Conservation (phyloP, 208 protist genomes). For the Leishmania mexicana region DNA sequence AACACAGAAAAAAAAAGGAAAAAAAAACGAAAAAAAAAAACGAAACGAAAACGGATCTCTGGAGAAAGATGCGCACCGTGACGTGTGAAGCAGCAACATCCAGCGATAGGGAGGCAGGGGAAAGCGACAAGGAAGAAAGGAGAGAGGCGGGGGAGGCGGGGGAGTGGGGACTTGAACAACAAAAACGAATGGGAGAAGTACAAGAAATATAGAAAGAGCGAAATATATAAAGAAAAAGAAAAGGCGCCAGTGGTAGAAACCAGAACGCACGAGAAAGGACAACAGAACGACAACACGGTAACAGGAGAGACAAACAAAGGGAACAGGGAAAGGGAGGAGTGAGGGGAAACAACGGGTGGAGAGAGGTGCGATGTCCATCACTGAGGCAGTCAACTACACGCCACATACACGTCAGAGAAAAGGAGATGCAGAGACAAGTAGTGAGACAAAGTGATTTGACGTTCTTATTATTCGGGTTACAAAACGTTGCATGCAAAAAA, state of each 20-base stretch:
- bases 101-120: background rate
- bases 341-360: background rate
- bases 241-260: background rate
- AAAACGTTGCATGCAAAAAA: background rate
- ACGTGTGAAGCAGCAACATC: background rate
- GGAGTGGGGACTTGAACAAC: background rate
- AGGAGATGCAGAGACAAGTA: background rate
- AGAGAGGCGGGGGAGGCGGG: background rate
- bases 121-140: background rate
- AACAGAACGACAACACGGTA: background rate
- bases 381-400: background rate
- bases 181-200: background rate
- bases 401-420: background rate
- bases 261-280: background rate
- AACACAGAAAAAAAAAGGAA: too few species aligned
- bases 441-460: background rate
- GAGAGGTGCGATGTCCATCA: background rate
- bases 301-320: background rate
- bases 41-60: background rate
- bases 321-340: background rate
- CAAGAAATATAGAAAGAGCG: background rate
- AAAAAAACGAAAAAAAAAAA: too few species aligned
- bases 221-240: background rate
- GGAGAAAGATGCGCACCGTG: background rate
- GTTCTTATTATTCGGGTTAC: background rate